phyloP scores from a whole-genome alignment of 495 filamentous ascomycete species.

The Podospora tetraspora region DNA sequence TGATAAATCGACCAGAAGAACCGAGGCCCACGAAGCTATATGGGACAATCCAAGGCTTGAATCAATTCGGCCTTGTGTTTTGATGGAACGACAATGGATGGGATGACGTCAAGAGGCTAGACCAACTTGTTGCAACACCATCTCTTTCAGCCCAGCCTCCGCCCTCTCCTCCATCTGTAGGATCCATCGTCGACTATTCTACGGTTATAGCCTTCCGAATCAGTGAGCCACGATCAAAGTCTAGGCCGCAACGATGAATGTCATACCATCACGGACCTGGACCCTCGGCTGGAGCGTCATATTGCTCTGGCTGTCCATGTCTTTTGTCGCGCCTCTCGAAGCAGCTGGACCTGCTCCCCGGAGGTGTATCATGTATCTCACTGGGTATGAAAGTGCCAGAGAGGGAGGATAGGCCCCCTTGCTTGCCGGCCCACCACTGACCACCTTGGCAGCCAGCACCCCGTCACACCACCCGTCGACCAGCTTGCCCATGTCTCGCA shows the following conservation, averaged over 20 bases:
- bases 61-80: background rate
- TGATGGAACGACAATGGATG: background rate
- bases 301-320: slow-evolving; percentile 13
- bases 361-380: slow-evolving; percentile 57
- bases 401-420: background rate
- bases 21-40: too few relatives aligned
- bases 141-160: too few relatives aligned
- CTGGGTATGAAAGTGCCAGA: slow-evolving; percentile 36
- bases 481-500: slow-evolving; percentile 51
- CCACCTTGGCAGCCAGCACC: slow-evolving; percentile 43
- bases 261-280: background rate
- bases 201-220: background rate
- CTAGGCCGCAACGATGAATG: background rate
- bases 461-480: slow-evolving; percentile 41
- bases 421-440: too few relatives aligned
- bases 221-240: background rate
- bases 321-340: slow-evolving; percentile 14
- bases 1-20: too few relatives aligned
- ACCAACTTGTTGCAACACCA: background rate
- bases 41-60: background rate
- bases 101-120: background rate
- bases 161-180: background rate
- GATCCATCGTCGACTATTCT: background rate
- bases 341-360: slow-evolving; percentile 16
- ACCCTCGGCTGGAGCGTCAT: slow-evolving; percentile 7